phyloP scores from a whole-genome alignment of 164 flowering plant species.

The Nymphaea thermarum region DNA sequence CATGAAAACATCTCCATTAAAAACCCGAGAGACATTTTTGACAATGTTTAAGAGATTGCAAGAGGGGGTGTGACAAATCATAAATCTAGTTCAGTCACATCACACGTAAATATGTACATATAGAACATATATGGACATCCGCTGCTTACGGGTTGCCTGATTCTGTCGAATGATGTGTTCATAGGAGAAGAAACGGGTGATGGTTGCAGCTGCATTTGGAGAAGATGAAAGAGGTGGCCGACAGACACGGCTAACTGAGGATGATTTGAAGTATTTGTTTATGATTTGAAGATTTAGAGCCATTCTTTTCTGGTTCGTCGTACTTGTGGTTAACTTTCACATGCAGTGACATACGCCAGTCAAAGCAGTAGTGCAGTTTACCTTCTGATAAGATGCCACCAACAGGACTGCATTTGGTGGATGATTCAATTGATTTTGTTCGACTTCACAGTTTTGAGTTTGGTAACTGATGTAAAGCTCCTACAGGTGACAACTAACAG shows the following conservation, averaged over 20 bases:
- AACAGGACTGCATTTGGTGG: not conserved
- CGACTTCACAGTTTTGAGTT: not conserved
- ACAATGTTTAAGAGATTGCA: too few species aligned
- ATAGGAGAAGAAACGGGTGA: constrained; percentile 86
- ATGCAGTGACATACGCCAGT: not conserved
- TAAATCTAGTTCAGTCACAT: too few species aligned
- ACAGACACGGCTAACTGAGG: constrained; percentile 70
- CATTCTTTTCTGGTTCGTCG: not conserved
- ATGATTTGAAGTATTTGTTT: constrained; percentile 73
- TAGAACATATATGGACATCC: too few species aligned
- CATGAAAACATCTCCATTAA: too few species aligned
- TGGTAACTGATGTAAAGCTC: not conserved
- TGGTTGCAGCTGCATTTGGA: constrained; percentile 93
- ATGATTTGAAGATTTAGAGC: constrained; percentile 20
- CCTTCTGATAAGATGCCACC: not conserved
- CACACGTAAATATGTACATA: too few species aligned
- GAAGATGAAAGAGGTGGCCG: constrained; percentile 67
- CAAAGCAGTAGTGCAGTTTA: too few species aligned
- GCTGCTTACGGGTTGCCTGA: too few species aligned
- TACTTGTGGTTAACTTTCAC: not conserved
- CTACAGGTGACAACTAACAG: not conserved
- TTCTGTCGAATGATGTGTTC: constrained; percentile 1
- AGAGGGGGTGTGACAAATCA: too few species aligned
- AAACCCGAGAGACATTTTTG: too few species aligned
- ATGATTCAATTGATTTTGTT: not conserved